A percentile compares a stretch with the other conserved stretches of the same genome.
Evolutionary conservation across 2,329 filamentous ascomycete species (phyloP).

Genomic region (Ceratocystis papillata): DNA sequence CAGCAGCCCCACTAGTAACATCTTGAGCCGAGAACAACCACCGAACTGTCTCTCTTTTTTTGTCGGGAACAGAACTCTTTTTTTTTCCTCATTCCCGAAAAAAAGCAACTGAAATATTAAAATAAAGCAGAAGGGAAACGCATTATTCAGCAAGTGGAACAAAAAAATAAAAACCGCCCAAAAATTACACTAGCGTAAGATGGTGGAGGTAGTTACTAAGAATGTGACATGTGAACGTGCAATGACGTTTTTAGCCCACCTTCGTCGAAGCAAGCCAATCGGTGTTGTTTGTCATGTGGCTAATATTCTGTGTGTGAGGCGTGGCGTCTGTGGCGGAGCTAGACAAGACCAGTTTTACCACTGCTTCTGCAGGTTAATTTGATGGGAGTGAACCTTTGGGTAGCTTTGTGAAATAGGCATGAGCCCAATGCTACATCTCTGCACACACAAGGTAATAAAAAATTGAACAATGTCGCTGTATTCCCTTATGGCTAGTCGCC

Average conservation of each 20-base stretch:
- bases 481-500: neutral
- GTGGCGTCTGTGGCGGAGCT: constrained; percentile 11
- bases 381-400: too few species aligned
- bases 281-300: neutral
- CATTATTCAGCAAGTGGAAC: neutral
- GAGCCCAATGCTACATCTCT: neutral
- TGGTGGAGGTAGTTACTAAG: neutral
- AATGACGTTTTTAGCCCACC: neutral
- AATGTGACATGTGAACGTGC: constrained; percentile 8
- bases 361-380: neutral
- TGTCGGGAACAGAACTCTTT: neutral
- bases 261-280: neutral
- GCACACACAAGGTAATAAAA: neutral
- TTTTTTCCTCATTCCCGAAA: neutral
- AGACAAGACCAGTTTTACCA: neutral
- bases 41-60: neutral
- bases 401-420: neutral
- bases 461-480: neutral
- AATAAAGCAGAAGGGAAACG: too few species aligned
- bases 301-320: neutral
- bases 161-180: neutral
- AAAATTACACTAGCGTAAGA: neutral
- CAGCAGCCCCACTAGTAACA: neutral
- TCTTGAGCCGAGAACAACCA: neutral
- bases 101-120: too few species aligned